Base-by-base conservation (phyloP, 345 rosid species). In the Gossypium raimondii region DNA sequence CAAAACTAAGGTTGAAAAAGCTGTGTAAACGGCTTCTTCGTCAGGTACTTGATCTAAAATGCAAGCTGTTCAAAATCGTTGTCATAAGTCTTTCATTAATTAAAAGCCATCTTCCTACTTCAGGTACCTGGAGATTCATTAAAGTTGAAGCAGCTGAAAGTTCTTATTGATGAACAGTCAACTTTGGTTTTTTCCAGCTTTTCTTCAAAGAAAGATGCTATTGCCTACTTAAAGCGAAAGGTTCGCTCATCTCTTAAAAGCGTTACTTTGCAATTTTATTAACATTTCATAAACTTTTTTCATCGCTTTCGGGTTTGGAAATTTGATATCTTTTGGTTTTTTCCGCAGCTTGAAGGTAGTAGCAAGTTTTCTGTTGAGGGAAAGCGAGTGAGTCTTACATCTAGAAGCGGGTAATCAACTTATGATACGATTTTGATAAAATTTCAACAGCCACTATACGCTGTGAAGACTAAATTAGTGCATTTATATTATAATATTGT, bases 121-220 rank as follows among this genome's bases (percentile, higher is more conserved):
- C 82, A 96, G 99, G 95, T 73, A 12, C 86, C 88, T 22, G 92
- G 86, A n/a, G 85, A 86, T 38, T 90, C 89, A 2, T 68, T 95
- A 73, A 91, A 88, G 89, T 86, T 96, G 29, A 90, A 86, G 76
- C 85, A 87, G 84, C 89, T 93, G 59, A 96, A 90, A 80, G 81
- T 75, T 84, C 87, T 89, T 16, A 81, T 87, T 8, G 93, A 92
- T 75, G 92, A 88, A 63, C 85, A 78, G 51, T 85, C 89, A 55
- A 74, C 92, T 25, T 75, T 83, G 9, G 72, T 78, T 73, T 89
- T 93, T 27, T 84, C 89, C 12, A 75, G 75, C 51, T 86, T 86
- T 79, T 77, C 87, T 73, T 88, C 94, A 22, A 89, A 82, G 76
- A 89, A 79, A 81, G 94, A 89, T 17, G 90, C 89, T 27, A 64